Conservation (phyloP, 2,329 filamentous ascomycete species). For the Diaporthe helianthi region DNA sequence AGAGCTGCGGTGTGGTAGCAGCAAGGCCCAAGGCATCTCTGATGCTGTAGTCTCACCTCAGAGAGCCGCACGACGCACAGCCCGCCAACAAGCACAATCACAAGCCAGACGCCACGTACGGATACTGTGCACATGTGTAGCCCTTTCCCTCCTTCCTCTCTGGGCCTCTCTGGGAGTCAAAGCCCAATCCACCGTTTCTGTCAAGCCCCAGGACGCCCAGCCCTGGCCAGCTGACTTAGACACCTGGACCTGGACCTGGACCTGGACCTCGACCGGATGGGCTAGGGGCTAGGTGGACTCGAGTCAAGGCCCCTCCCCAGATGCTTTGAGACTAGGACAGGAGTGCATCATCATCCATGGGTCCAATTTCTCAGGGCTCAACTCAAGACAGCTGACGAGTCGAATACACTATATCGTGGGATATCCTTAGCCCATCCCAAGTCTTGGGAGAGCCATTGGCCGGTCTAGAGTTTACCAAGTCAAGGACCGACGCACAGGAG, state of each 20-base stretch:
- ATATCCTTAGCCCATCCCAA: constrained; percentile 17
- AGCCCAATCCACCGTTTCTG: constrained; percentile 14
- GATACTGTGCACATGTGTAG: too few relatives aligned
- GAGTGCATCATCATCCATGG: constrained; percentile 22
- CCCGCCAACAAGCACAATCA: constrained; percentile 15
- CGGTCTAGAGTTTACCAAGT: constrained; percentile 7
- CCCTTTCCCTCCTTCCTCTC: neutral
- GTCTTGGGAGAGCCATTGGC: constrained; percentile 12
- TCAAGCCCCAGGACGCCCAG: constrained; percentile 15
- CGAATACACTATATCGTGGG: constrained; percentile 10
- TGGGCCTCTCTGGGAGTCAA: too few relatives aligned
- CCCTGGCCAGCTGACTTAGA: constrained; percentile 14
- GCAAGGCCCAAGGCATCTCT: constrained; percentile 1
- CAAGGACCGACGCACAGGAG: neutral
- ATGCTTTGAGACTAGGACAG: constrained; percentile 25
- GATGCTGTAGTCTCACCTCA: neutral
- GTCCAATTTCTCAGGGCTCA: constrained; percentile 17
- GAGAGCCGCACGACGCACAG: constrained; percentile 4
- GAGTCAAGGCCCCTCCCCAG: constrained; percentile 15
- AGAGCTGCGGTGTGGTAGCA: constrained; percentile 20
- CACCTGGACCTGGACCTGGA: constrained; percentile 14
- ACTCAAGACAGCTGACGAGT: constrained; percentile 24
- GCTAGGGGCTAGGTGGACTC: constrained; percentile 15
- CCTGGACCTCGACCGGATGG: constrained; percentile 3
- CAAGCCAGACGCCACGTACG: constrained; percentile 29